These are phyloP conservation scores for Pleurotus sapidus DNA, from an alignment of 768 basidiomycete genomes.

Conservation along the genomic window DNA sequence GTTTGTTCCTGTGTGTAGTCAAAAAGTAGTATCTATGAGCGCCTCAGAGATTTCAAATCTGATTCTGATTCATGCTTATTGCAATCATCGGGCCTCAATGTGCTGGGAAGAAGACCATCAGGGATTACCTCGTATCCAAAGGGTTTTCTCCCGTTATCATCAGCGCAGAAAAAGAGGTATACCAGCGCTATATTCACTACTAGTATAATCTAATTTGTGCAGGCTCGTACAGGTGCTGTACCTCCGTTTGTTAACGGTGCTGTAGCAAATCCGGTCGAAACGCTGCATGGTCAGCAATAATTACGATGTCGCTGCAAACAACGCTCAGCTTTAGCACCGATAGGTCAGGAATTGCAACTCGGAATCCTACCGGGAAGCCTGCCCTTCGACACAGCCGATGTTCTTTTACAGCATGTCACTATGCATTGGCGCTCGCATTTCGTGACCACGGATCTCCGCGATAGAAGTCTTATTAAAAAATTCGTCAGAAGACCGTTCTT, in stretches of 20 bases:
- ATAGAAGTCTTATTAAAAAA: conserved; percentile 51
- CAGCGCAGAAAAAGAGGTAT: conserved; percentile 1
- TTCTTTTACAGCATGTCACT: conserved; percentile 75
- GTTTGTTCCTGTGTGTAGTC: no score
- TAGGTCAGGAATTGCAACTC: no score
- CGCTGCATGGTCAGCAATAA: no score
- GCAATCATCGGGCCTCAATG: conserved; percentile 62
- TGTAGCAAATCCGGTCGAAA: no score
- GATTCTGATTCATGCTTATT: conserved; percentile 53
- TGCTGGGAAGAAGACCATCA: conserved; percentile 59
- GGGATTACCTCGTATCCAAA: conserved; percentile 60
- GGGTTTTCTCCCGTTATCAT: conserved; percentile 50
- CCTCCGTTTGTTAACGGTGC: no score
- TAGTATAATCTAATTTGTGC: background rate
- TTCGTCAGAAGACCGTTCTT: conserved; percentile 91
- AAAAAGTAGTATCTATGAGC: background rate
- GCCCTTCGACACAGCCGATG: conserved; percentile 42
- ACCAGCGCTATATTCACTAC: background rate
- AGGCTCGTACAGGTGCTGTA: no score
- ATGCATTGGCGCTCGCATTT: conserved; percentile 76
- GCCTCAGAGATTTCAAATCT: background rate
- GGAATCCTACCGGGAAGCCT: conserved; percentile 15
- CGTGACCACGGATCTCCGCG: conserved; percentile 74
- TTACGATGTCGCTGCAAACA: no score
- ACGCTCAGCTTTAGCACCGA: no score